phyloP scores from a whole-genome alignment of 768 basidiomycete species.

The Leccinum fibrillosum region DNA sequence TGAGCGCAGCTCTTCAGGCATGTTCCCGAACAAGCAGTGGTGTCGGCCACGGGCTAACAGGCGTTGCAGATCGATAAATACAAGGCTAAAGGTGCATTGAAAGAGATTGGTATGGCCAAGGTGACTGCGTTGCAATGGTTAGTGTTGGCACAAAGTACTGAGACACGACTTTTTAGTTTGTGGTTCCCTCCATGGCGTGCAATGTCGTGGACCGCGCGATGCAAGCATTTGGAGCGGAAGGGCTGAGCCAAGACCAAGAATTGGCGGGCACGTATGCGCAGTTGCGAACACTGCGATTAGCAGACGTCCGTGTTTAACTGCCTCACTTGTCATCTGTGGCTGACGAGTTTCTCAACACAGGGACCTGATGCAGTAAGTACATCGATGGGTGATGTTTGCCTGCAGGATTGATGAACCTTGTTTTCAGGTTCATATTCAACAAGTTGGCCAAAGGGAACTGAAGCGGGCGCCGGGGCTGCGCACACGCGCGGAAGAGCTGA shows the following conservation, averaged over 20 bases:
- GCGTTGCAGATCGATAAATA: conserved; percentile 77
- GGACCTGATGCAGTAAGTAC: conserved; percentile 72
- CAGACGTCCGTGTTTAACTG: conserved; percentile 56
- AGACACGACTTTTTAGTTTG: conserved; percentile 56
- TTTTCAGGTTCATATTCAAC: conserved; percentile 85
- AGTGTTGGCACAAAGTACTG: neutral
- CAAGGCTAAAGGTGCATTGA: conserved; percentile 90
- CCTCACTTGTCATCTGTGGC: neutral
- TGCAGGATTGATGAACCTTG: neutral
- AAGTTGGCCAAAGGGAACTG: conserved; percentile 88
- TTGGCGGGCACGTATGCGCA: conserved; percentile 77
- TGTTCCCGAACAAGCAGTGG: conserved; percentile 7
- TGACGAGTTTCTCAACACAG: conserved; percentile 33
- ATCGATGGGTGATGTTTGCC: neutral
- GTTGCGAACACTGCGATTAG: conserved; percentile 82
- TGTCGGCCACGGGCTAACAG: conserved; percentile 1
- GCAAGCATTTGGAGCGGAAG: conserved; percentile 96
- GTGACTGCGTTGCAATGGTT: conserved; percentile 37
- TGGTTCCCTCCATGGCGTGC: conserved; percentile 89
- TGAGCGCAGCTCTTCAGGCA: conserved; percentile 87
- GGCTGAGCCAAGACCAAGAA: conserved; percentile 84
- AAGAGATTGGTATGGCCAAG: conserved; percentile 98
- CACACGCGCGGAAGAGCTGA: conserved; percentile 50
- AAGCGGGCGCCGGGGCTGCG: conserved; percentile 66
- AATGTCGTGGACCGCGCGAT: conserved; percentile 92